These are phyloP conservation scores for Auriscalpium orientale DNA, from an alignment of 768 basidiomycete genomes.

Conservation along the genomic window DNA sequence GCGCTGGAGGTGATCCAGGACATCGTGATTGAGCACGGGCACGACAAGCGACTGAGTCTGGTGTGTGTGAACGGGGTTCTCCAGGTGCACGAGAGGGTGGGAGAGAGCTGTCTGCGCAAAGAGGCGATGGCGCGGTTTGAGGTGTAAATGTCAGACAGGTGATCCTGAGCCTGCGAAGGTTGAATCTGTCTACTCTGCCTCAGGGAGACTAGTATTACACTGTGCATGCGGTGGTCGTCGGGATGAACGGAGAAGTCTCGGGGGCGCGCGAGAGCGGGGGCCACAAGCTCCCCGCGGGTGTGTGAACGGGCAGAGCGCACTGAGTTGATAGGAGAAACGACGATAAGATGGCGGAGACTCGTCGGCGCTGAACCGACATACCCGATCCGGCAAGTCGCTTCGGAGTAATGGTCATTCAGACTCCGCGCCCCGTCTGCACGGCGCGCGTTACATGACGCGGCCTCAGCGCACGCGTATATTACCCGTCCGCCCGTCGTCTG, in stretches of 20 bases:
- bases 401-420: background rate
- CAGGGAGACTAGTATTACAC: too few species aligned
- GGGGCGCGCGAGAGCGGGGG: background rate
- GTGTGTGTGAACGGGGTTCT: background rate
- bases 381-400: background rate
- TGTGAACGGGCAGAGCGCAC: background rate
- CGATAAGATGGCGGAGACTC: background rate
- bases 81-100: background rate
- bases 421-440: background rate
- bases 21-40: background rate
- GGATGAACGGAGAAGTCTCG: background rate
- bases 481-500: constrained; percentile 7
- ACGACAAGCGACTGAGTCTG: background rate
- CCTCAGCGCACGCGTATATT: constrained; percentile 7
- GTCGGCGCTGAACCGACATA: background rate
- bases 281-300: background rate
- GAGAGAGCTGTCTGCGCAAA: background rate
- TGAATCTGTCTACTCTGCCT: too few species aligned
- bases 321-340: background rate
- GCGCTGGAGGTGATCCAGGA: background rate
- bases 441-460: background rate
- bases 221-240: too few species aligned
- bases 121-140: background rate
- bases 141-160: too few species aligned
- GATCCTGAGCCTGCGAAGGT: too few species aligned